phyloP scores from a whole-genome alignment of 2,329 filamentous ascomycete species.

The Aspergillus melleus region DNA sequence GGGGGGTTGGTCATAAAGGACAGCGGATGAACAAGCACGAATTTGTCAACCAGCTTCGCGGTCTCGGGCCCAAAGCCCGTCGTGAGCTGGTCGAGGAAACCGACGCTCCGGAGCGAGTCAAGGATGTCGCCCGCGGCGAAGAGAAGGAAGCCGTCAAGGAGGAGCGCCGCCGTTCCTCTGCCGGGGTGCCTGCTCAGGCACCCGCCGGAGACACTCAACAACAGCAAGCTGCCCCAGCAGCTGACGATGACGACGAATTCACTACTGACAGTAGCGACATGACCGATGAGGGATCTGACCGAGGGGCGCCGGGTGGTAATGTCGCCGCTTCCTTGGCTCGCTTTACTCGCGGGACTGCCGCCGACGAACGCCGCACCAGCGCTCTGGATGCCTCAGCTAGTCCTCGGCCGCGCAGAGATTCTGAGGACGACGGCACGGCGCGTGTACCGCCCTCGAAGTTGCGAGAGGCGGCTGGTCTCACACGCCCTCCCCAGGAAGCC shows the following conservation, averaged over 20 bases:
- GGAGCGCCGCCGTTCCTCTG: constrained; percentile 25
- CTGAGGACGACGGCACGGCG: constrained; percentile 45
- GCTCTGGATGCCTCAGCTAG: constrained; percentile 30
- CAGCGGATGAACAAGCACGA: constrained; percentile 64
- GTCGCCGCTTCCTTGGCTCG: constrained; percentile 40
- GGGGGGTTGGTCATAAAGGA: constrained; percentile 48
- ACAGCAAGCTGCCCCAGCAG: constrained; percentile 9
- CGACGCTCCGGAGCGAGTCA: constrained; percentile 41
- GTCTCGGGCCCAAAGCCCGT: constrained; percentile 60
- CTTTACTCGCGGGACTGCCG: constrained; percentile 37
- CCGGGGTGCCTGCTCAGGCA: constrained; percentile 13
- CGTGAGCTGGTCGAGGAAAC: constrained; percentile 47
- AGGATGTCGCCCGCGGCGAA: constrained; percentile 37
- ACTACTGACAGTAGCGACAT: constrained; percentile 25
- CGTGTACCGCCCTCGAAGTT: constrained; percentile 42
- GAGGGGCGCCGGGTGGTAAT: constrained; percentile 32
- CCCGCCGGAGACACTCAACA: constrained; percentile 6
- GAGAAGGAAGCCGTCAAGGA: constrained; percentile 28
- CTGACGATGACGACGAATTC: constrained; percentile 19
- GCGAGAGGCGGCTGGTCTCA: constrained; percentile 32
- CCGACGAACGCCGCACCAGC: constrained; percentile 38
- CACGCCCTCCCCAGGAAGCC: constrained; percentile 22
- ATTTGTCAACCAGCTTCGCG: constrained; percentile 63
- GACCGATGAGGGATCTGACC: constrained; percentile 26
- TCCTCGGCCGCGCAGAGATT: constrained; percentile 34